Conservation (phyloP, 1,139 yeast species). For the Lodderomyces jiufengensis region DNA sequence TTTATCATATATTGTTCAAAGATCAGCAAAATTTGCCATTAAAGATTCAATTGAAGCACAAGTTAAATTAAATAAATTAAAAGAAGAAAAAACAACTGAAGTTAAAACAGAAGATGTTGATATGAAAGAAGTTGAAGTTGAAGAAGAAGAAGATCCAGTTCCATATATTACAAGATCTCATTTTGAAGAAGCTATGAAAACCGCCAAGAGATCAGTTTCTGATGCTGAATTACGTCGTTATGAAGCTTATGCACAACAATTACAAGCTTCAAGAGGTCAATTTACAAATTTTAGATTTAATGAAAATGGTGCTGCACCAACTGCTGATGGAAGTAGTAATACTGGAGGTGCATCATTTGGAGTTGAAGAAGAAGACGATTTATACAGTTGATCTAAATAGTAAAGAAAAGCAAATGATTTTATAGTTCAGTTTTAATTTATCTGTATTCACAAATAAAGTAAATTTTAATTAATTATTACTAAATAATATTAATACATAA, state of each 20-base stretch:
- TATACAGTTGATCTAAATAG: constrained; percentile 56
- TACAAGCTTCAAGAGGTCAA: constrained; percentile 94
- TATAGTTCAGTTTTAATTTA: no score
- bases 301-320: constrained; percentile 23
- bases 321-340: constrained; percentile 14
- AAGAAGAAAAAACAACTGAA: constrained; percentile 31
- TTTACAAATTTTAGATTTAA: constrained; percentile 70
- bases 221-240: constrained; percentile 98
- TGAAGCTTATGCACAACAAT: constrained; percentile 96
- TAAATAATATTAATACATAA: neutral
- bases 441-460: neutral
- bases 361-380: constrained; percentile 91
- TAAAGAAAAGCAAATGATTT: no score
- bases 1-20: constrained; percentile 93
- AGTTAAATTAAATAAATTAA: constrained; percentile 50
- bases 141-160: constrained; percentile 80
- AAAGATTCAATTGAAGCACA: constrained; percentile 95
- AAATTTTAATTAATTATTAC: no score
- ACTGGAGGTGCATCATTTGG: constrained; percentile 44
- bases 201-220: constrained; percentile 95
- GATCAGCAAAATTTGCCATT: constrained; percentile 98
- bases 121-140: constrained; percentile 47
- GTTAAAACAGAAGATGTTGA: constrained; percentile 59
- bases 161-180: constrained; percentile 92
- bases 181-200: constrained; percentile 99